Percentiles rank a stretch among this genome's conserved stretches.
Conservation (phyloP, 2,329 filamentous ascomycete genomes). For the Malbranchea zuffiana region DNA sequence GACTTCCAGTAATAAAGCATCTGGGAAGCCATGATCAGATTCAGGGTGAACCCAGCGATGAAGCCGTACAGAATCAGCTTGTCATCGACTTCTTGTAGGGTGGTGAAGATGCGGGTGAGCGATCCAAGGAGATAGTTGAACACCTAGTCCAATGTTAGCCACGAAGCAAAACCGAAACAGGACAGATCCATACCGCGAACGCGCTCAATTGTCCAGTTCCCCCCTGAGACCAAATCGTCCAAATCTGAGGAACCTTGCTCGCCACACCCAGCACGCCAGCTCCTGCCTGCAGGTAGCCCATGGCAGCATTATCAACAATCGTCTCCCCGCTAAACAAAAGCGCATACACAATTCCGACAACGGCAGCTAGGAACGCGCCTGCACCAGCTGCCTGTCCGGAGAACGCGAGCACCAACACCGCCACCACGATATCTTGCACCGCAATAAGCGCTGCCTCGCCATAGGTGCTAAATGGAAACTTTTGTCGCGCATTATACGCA, state of each 20-base stretch:
- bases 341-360: conserved; percentile 58
- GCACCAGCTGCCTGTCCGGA: conserved; percentile 57
- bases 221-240: conserved; percentile 71
- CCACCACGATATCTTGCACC: conserved; percentile 83
- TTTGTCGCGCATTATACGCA: conserved; percentile 82
- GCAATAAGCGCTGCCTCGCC: conserved; percentile 90
- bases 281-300: conserved; percentile 70
- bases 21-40: conserved; percentile 73
- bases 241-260: conserved; percentile 89
- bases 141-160: conserved; percentile 49
- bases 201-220: conserved; percentile 92
- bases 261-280: conserved; percentile 74
- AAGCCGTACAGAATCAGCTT: conserved; percentile 93
- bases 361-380: conserved; percentile 63
- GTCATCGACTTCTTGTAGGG: conserved; percentile 92
- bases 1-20: conserved; percentile 96
- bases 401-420: conserved; percentile 75
- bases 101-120: conserved; percentile 91
- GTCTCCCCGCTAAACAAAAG: conserved; percentile 53
- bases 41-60: conserved; percentile 81
- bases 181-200: conserved; percentile 68
- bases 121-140: conserved; percentile 96
- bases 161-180: conserved; percentile 4
- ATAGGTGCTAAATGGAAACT: conserved; percentile 92
- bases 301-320: conserved; percentile 53